phyloP scores from a whole-genome alignment of 306 rosid genomes.

The Potentilla sterilis region DNA sequence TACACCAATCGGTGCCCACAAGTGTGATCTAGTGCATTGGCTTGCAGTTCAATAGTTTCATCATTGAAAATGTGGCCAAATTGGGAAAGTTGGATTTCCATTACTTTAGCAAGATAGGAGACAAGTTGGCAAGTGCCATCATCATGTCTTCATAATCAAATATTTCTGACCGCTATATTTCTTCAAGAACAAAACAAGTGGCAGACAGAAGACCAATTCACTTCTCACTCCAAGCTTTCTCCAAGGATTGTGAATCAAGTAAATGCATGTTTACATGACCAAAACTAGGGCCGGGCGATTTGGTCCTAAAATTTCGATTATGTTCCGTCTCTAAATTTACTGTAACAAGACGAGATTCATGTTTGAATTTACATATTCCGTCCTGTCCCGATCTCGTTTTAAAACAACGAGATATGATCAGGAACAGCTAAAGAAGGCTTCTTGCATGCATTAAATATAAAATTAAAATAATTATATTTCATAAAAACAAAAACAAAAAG shows the following conservation, averaged over 20 bases:
- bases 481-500: too few species aligned
- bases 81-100: background rate
- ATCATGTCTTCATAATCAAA: background rate
- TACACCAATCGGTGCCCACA: background rate
- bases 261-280: background rate
- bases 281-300: background rate
- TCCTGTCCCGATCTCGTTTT: too few species aligned
- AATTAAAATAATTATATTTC: too few species aligned
- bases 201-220: background rate
- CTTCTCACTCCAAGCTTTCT: background rate
- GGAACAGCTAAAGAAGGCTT: too few species aligned
- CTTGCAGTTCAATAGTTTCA: background rate
- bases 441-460: too few species aligned
- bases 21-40: background rate
- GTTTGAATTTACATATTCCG: too few species aligned
- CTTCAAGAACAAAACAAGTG: background rate
- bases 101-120: constrained; percentile 6
- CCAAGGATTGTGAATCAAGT: background rate
- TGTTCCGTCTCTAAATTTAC: too few species aligned
- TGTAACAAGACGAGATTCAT: too few species aligned
- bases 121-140: constrained; percentile 7
- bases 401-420: too few species aligned
- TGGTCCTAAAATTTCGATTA: too few species aligned
- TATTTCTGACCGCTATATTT: background rate
- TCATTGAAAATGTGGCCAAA: constrained; percentile 9